These are phyloP conservation scores for Xylariaceae sp. DNA, from an alignment of 2,329 filamentous ascomycete genomes.

Conservation along the genomic window DNA sequence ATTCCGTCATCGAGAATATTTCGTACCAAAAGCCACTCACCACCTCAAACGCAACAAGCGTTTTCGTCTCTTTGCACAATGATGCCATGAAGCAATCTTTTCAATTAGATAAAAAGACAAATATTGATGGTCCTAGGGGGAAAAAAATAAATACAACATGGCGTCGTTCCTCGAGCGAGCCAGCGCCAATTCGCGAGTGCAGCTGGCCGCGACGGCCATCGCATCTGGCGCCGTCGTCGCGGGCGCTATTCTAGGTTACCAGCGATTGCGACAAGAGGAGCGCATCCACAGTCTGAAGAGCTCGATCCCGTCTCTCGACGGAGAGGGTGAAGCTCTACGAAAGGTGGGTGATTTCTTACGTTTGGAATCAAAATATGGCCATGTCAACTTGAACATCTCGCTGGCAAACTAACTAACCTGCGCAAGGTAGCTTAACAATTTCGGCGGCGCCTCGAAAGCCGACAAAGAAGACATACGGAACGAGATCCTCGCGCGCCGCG, in stretches of 20 bases:
- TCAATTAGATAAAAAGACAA: neutral
- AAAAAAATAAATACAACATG: conserved; percentile 31
- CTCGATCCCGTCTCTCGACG: conserved; percentile 58
- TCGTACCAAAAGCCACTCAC: neutral
- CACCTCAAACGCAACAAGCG: neutral
- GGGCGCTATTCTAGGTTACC: conserved; percentile 66
- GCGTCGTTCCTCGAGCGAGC: conserved; percentile 53
- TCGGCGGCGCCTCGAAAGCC: conserved; percentile 54
- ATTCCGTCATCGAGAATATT: neutral
- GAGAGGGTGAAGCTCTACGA: conserved; percentile 44
- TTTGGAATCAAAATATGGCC: too few relatives aligned
- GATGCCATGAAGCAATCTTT: conserved; percentile 5
- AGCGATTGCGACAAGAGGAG: conserved; percentile 62
- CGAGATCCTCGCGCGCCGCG: conserved; percentile 63
- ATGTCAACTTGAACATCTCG: too few relatives aligned
- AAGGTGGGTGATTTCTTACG: conserved; percentile 44
- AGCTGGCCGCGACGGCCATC: conserved; percentile 75
- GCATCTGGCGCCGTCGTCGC: conserved; percentile 67
- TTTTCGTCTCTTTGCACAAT: neutral
- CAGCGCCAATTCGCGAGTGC: conserved; percentile 56
- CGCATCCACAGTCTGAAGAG: conserved; percentile 64
- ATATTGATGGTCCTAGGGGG: conserved; percentile 5
- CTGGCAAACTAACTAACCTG: conserved; percentile 31
- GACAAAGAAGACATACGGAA: conserved; percentile 69
- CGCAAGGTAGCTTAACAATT: conserved; percentile 62